Base-by-base conservation (phyloP, 2,329 filamentous ascomycete species). In the Clonostachys rosea region DNA sequence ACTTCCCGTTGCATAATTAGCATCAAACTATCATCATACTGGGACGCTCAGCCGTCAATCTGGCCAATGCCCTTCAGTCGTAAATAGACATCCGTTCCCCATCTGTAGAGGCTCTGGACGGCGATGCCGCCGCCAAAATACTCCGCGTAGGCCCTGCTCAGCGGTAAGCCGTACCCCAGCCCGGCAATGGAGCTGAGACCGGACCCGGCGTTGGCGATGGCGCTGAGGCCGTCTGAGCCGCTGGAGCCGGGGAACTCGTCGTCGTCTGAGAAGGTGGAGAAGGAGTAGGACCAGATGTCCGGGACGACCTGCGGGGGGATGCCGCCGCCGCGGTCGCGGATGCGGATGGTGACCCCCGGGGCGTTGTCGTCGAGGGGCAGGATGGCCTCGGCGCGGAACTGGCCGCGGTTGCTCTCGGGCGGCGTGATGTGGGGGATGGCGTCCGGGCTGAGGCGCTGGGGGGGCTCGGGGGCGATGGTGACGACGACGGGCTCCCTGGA, bases 91-190 rank as follows among this genome's bases (percentile, higher is more conserved):
- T 87, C 83, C 6, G 81, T 83, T 5, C 81, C 94, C 94, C 94
- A 99, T 5, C 94, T 92, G 73, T 90, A 94, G 42, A 97, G 68
- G 63, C 90, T 96, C 75, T 99, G 92, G n/a, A 99, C 85, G 5
- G 85, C 85, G 49, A 99, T 94, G 4, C 91, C 91, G 1, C 94
- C 94, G 3, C 94, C 94, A 73, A 99, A 99, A 59, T 97, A 99
- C 71, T 99, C 92, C 1, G 94, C 94, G 61, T 99, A 99, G 0
- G 94, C 92, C 51, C 94, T 79, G 46, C 91, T 91, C 18, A 99
- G 69, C 2, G 94, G 94, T 52, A 99, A 64, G 1, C 94, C 94
- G 63, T 99, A 99, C 2, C 94, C 94, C 43, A 99, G 68, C 0
- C 94, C 94, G 0, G 94, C 94, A 50, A 99, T 95, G 41, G 88